phyloP scores from a whole-genome alignment of 106 monocot species.

The Narthecium ossifragum region DNA sequence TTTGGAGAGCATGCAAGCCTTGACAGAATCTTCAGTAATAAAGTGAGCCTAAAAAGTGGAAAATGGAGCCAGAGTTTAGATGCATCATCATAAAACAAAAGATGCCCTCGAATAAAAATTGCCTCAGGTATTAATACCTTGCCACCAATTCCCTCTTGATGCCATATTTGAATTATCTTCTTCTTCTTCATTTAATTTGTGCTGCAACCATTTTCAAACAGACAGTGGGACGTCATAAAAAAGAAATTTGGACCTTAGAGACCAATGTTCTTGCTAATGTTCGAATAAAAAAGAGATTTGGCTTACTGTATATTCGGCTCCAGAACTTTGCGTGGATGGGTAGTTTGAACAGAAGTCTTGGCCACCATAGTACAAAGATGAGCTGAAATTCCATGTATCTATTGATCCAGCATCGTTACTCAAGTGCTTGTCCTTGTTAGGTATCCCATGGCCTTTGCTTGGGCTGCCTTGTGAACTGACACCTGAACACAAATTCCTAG shows the following conservation, averaged over 20 bases:
- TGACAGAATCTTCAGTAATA: neutral
- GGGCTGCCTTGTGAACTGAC: neutral
- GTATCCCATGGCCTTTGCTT: constrained; percentile 1
- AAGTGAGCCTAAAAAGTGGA: constrained; percentile 8
- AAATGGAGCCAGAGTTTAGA: neutral
- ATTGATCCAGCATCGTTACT: neutral
- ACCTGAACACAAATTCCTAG: neutral
- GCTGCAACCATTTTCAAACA: neutral
- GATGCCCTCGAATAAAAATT: neutral
- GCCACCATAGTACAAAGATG: constrained; percentile 15
- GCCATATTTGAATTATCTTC: constrained; percentile 15
- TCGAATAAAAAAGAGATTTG: neutral
- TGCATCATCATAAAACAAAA: neutral
- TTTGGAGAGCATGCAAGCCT: neutral
- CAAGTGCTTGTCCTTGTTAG: neutral
- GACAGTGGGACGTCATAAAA: neutral
- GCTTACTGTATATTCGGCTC: neutral
- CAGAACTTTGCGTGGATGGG: neutral
- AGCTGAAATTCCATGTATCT: neutral
- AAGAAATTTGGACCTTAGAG: neutral
- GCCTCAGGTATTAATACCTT: neutral
- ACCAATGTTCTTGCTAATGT: neutral
- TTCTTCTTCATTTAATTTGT: constrained; percentile 3
- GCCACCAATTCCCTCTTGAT: constrained; percentile 13
- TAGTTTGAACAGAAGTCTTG: constrained; percentile 2